phyloP scores from a whole-genome alignment of 148 eudicot species.

The Fallopia convolvulus region DNA sequence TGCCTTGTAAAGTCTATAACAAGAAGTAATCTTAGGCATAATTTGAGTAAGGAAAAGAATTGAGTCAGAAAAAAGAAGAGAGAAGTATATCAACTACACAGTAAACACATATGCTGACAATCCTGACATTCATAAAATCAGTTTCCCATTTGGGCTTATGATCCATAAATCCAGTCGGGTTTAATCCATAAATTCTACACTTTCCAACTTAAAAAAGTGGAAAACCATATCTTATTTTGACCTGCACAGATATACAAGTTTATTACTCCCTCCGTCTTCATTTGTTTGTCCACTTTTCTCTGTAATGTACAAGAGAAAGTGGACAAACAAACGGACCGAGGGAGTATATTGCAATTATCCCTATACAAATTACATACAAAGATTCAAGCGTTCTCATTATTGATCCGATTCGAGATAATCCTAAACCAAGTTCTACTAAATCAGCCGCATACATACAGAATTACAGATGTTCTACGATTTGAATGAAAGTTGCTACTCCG shows the following conservation, averaged over 20 bases:
- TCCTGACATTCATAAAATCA: not conserved
- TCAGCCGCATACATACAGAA: not conserved
- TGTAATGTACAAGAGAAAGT: too few species aligned
- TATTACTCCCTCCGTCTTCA: too few species aligned
- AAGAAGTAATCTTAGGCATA: not conserved
- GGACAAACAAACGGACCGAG: too few species aligned
- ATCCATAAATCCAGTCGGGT: not conserved
- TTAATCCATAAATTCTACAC: not conserved
- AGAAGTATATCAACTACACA: not conserved
- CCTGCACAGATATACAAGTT: not conserved
- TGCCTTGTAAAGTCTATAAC: not conserved
- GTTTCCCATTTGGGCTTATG: not conserved
- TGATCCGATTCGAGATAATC: too few species aligned
- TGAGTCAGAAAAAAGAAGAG: not conserved
- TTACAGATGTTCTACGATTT: not conserved
- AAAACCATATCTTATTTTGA: not conserved
- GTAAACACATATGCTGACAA: not conserved
- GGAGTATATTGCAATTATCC: not conserved
- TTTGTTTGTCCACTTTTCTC: too few species aligned
- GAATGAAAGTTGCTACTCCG: not conserved
- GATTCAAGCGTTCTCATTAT: too few species aligned
- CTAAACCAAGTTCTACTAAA: not conserved
- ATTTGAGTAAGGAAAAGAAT: not conserved
- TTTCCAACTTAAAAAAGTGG: not conserved
- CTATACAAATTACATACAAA: too few species aligned